Conservation (phyloP, 2,329 filamentous ascomycete species). For the Talaromyces albobiverticillius region DNA sequence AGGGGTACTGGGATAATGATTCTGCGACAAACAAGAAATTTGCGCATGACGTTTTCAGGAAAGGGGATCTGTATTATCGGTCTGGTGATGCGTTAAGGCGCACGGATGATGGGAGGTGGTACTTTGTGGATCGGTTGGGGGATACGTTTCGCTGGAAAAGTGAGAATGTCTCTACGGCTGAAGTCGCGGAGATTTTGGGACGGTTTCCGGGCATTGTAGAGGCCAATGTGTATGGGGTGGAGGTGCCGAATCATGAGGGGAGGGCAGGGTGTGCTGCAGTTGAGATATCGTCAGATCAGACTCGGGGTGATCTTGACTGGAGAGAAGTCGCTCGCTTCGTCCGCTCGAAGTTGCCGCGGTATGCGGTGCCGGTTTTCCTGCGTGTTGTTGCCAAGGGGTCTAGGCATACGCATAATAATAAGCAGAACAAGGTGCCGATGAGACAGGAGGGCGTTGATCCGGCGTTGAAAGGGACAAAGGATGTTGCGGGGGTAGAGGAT, state of each 20-base stretch:
- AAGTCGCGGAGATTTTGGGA: conserved; percentile 64
- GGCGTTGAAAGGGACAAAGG: conserved; percentile 43
- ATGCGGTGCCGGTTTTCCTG: conserved; percentile 73
- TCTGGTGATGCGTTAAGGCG: conserved; percentile 65
- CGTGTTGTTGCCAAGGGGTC: conserved; percentile 52
- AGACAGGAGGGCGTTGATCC: conserved; percentile 66
- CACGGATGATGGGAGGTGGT: conserved; percentile 64
- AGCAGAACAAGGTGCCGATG: conserved; percentile 73
- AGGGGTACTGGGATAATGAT: conserved; percentile 68
- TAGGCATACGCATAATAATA: conserved; percentile 62
- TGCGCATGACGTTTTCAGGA: conserved; percentile 60
- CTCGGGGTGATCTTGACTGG: conserved; percentile 57
- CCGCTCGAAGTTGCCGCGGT: conserved; percentile 62
- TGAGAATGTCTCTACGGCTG: conserved; percentile 65
- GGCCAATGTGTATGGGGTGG: conserved; percentile 69
- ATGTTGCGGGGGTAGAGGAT: conserved; percentile 43
- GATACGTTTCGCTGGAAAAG: conserved; percentile 52
- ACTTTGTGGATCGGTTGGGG: conserved; percentile 67
- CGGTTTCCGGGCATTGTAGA: conserved; percentile 59
- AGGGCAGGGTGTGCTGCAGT: conserved; percentile 61
- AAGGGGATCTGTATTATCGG: conserved; percentile 67
- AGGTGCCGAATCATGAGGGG: conserved; percentile 64
- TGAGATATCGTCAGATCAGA: conserved; percentile 56
- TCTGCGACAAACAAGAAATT: conserved; percentile 67
- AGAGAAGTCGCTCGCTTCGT: conserved; percentile 58